Evolutionary conservation across 2,329 filamentous ascomycete species (phyloP).

Genomic region (Thelonectria discophora): DNA sequence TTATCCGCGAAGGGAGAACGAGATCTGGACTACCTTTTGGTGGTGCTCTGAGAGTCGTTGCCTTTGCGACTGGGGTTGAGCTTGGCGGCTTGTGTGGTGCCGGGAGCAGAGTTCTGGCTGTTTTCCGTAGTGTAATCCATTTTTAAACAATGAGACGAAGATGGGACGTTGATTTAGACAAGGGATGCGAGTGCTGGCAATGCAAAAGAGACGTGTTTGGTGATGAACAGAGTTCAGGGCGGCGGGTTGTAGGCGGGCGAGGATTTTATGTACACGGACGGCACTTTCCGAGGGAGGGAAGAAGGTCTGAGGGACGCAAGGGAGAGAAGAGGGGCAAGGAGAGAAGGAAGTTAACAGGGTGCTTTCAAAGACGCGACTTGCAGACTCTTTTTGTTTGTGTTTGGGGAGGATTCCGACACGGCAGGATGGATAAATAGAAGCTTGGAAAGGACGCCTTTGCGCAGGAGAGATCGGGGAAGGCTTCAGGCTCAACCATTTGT

Average conservation of each 20-base stretch:
- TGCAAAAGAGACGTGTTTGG: conserved; percentile 13
- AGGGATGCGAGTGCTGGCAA: conserved; percentile 16
- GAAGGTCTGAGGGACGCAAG: not conserved
- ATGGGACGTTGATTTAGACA: conserved; percentile 11
- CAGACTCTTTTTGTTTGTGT: conserved; percentile 2
- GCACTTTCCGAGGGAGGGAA: conserved; percentile 36
- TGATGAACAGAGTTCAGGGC: conserved; percentile 1
- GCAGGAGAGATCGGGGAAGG: conserved; percentile 14
- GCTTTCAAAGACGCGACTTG: conserved; percentile 13
- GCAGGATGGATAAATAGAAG: conserved; percentile 19
- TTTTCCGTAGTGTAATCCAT: conserved; percentile 61
- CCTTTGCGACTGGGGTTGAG: conserved; percentile 65
- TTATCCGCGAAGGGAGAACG: not conserved
- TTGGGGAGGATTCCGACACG: not conserved
- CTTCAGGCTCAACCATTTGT: conserved; percentile 30
- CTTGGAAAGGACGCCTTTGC: conserved; percentile 12
- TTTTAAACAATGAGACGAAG: conserved; percentile 23
- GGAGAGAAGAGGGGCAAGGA: conserved; percentile 16
- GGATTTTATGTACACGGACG: conserved; percentile 24
- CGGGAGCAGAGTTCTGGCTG: conserved; percentile 73
- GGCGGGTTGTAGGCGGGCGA: conserved; percentile 1
- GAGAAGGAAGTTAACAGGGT: conserved; percentile 4
- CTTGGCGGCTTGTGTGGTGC: conserved; percentile 69
- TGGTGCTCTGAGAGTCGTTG: conserved; percentile 76
- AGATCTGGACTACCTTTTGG: conserved; percentile 70